These are phyloP conservation scores for Apiotrichum gamsii DNA, from an alignment of 1,284 basidiomycete genomes.

Conservation along the genomic window DNA sequence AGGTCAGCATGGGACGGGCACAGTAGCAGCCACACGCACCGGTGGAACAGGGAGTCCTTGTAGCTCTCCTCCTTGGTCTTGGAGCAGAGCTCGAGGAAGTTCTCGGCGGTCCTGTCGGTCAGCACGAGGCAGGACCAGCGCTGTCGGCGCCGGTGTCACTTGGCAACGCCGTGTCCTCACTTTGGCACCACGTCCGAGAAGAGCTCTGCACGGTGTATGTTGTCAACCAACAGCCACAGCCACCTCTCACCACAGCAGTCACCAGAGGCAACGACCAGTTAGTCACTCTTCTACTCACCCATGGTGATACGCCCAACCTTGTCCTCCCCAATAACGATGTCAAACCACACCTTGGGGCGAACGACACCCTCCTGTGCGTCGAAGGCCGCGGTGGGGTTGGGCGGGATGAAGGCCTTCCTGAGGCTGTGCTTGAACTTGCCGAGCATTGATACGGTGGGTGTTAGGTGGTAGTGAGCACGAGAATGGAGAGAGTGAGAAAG, in stretches of 20 bases:
- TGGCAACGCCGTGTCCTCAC: neutral
- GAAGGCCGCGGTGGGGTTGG: conserved; percentile 2
- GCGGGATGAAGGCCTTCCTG: conserved; percentile 14
- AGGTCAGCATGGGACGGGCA: neutral
- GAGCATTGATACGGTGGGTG: conserved; percentile 2
- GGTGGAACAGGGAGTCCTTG: conserved; percentile 10
- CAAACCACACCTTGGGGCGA: conserved; percentile 9
- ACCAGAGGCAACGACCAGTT: too few species aligned
- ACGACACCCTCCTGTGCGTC: conserved; percentile 8
- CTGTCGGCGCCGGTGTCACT: neutral
- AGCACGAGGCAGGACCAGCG: neutral
- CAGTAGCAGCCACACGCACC: neutral
- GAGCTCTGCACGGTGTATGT: conserved; percentile 7
- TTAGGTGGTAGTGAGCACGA: too few species aligned
- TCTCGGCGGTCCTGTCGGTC: conserved; percentile 9
- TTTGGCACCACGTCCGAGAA: conserved; percentile 11
- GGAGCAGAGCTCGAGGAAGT: conserved; percentile 12
- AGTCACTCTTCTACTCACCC: conserved; percentile 1
- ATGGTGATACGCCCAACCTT: conserved; percentile 6
- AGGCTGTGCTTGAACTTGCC: conserved; percentile 9
- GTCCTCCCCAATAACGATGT: conserved; percentile 5
- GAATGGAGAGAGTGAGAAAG: too few species aligned
- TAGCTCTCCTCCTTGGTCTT: neutral
- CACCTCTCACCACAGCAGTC: neutral
- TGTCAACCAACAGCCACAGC: conserved; percentile 1